phyloP scores from a whole-genome alignment of 2,329 filamentous ascomycete genomes.

The Fusarium sp. region DNA sequence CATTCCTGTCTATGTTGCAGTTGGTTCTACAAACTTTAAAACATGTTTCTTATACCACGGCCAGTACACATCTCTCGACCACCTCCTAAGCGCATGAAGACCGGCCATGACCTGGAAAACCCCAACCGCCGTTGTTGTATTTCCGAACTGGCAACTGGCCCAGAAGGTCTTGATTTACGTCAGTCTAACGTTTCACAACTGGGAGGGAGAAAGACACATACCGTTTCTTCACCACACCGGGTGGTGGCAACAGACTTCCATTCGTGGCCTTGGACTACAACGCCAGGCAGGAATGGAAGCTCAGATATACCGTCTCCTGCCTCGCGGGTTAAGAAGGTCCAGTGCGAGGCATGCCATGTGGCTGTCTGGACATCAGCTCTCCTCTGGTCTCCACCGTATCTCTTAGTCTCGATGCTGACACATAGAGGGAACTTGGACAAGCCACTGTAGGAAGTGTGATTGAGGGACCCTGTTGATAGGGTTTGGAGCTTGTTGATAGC shows the following conservation, averaged over 20 bases:
- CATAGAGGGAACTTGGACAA: too few relatives aligned
- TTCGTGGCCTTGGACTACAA: conserved; percentile 18
- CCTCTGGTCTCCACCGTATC: background rate
- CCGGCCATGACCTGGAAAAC: too few relatives aligned
- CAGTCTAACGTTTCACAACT: too few relatives aligned
- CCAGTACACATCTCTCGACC: background rate
- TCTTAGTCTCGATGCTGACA: conserved; percentile 23
- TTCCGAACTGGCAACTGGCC: too few relatives aligned
- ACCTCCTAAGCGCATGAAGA: background rate
- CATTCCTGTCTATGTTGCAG: too few relatives aligned
- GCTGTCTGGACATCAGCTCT: conserved; percentile 12
- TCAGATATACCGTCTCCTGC: background rate
- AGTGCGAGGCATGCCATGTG: conserved; percentile 17
- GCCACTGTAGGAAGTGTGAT: too few relatives aligned
- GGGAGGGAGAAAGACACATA: background rate
- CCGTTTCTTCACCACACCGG: conserved; percentile 3
- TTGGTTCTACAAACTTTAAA: background rate
- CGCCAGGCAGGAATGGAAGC: conserved; percentile 11
- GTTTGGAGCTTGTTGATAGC: too few relatives aligned
- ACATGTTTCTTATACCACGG: background rate
- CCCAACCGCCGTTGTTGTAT: too few relatives aligned
- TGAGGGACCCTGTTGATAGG: too few relatives aligned
- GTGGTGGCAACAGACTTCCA: conserved; percentile 24
- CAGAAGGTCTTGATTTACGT: too few relatives aligned
- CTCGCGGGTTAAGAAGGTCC: background rate